Conservation (phyloP, 768 basidiomycete species). For the Mycena pura region DNA sequence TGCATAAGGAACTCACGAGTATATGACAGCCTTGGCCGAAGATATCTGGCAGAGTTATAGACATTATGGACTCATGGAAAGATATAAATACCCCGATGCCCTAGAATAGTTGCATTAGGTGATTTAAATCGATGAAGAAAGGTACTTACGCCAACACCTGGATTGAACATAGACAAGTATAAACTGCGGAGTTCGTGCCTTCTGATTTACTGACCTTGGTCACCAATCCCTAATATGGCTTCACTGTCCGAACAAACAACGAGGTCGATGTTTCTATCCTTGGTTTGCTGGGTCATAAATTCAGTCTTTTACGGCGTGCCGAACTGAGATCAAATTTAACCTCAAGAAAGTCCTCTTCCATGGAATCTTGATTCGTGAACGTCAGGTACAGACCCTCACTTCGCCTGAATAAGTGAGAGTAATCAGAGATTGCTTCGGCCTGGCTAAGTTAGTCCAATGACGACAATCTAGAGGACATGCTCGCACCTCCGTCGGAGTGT, state of each 20-base stretch:
- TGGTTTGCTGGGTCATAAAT: slow-evolving; percentile 49
- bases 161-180: slow-evolving; percentile 39
- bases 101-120: slow-evolving; percentile 5
- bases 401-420: slow-evolving; percentile 83
- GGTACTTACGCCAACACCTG: slow-evolving; percentile 70
- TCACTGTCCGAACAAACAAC: slow-evolving; percentile 87
- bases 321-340: not conserved
- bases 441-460: slow-evolving; percentile 32
- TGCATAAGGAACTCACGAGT: slow-evolving; percentile 51
- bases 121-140: slow-evolving; percentile 17
- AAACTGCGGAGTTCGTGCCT: not conserved
- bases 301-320: not conserved
- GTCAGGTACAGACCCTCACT: slow-evolving; percentile 80
- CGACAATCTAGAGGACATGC: not conserved
- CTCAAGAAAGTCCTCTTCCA: slow-evolving; percentile 81
- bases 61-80: not conserved
- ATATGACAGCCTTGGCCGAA: slow-evolving; percentile 79
- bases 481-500: slow-evolving; percentile 80
- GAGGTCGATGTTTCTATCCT: slow-evolving; percentile 69
- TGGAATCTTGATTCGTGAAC: slow-evolving; percentile 62
- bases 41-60: slow-evolving; percentile 56
- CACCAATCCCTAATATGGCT: slow-evolving; percentile 78
- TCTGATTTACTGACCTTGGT: slow-evolving; percentile 41
- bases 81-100: slow-evolving; percentile 16
- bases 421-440: slow-evolving; percentile 83